Percentiles rank a stretch among this genome's conserved stretches.
Conservation (phyloP, 202 grass and related monocot genomes). For the Schoenoplectus triqueter region DNA sequence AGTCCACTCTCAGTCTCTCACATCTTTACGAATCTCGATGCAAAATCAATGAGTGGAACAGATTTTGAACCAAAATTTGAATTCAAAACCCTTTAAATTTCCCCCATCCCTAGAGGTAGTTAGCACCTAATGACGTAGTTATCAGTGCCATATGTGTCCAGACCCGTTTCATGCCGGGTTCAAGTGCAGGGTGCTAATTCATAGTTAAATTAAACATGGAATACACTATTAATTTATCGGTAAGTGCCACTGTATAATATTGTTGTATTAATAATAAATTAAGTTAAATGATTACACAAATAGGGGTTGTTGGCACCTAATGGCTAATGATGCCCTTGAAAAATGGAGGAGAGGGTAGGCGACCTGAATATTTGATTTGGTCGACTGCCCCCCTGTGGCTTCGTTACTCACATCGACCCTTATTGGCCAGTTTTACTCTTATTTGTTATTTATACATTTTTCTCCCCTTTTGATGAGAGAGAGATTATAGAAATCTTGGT, state of each 20-base stretch:
- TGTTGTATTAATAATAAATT: not conserved
- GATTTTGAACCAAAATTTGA: too few relatives aligned
- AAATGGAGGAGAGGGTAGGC: slow-evolving; percentile 17
- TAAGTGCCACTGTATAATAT: not conserved
- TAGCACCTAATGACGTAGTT: too few relatives aligned
- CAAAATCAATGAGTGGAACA: too few relatives aligned
- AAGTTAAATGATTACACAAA: not conserved
- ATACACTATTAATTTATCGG: too few relatives aligned
- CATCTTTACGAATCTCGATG: too few relatives aligned
- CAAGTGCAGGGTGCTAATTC: too few relatives aligned
- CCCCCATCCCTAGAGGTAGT: too few relatives aligned
- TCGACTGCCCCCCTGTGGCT: slow-evolving; percentile 16
- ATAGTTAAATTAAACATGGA: too few relatives aligned
- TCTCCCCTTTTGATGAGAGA: not conserved
- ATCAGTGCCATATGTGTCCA: too few relatives aligned
- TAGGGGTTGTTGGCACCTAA: slow-evolving; percentile 34
- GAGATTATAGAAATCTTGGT: not conserved
- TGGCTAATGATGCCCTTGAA: slow-evolving; percentile 8
- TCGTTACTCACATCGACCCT: not conserved
- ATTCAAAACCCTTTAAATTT: too few relatives aligned
- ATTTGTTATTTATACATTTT: not conserved
- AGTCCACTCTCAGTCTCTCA: too few relatives aligned
- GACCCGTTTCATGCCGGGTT: too few relatives aligned
- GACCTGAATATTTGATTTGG: slow-evolving; percentile 26
- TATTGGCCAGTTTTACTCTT: not conserved